Evolutionary conservation across 805 yeast species (phyloP), one percentile per base, ranked within the genome.

Genomic region (Saccharomycopsis schoenii): DNA sequence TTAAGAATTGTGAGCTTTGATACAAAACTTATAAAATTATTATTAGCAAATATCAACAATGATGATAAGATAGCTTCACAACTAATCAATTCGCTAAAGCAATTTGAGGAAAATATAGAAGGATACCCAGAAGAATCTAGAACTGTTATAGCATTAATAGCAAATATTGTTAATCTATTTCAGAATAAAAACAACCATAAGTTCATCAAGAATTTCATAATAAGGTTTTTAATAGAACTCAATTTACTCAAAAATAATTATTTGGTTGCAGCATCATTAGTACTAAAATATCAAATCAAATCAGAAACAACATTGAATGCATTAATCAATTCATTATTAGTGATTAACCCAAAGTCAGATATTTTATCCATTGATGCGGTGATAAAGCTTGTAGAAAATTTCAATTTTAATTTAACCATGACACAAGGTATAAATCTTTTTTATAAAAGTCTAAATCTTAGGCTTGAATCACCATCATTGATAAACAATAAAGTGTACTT

Each of bases 341-440:
- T 57, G 15, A 21, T 52, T 10, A 50, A 60, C 43, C 58, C 60
- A 5, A 39, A 37, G 17, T 52, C 14, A 15, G 62, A 60, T 50
- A n/a, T 34, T 25, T 57, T 57, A 14, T 17, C 43, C 15, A 52
- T 57, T 57, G 62, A 60, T 41, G 59, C 59, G 4, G 39, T 58
- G 10, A 19, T 60, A 12, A 60, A 60, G 42, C 55, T 60, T 25
- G 55, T 52, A 6, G 43, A 24, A 36, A 37, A 55, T 12, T 14
- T 21, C 1, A 19, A 21, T n/a, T 56, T 29, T 37, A 41, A 39
- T 14, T 36, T 57, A 39, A 29, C 62, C 15, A 11, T 40, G 17
- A n/a, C 25, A 21, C 56, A 60, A 25, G 62, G 55, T 1, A 25
- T 57, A 10, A 55, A 34, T 9, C 47, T 60, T 19, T 54, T 57